phyloP scores from a whole-genome alignment of 768 basidiomycete genomes.

The Suillus spraguei region DNA sequence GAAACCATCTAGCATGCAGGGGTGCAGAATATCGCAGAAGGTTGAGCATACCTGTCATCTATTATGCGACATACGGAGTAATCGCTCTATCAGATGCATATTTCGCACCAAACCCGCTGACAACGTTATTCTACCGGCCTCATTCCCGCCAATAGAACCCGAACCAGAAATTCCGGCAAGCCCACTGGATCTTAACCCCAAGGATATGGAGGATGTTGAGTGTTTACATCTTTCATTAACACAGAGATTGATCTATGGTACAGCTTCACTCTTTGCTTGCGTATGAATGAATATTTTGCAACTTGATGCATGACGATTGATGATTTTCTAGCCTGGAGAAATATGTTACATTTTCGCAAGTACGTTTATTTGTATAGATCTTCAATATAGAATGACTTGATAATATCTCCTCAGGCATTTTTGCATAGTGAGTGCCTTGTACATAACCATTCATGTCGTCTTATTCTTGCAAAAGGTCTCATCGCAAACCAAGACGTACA shows the following conservation, averaged over 20 bases:
- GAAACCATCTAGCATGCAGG: slow-evolving; percentile 41
- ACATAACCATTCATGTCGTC: background rate
- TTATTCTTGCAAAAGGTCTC: slow-evolving; percentile 20
- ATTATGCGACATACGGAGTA: background rate
- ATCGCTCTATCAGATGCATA: slow-evolving; percentile 40
- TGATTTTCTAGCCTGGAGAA: slow-evolving; percentile 43
- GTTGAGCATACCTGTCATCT: slow-evolving; percentile 31
- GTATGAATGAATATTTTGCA: slow-evolving; percentile 36
- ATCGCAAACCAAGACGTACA: slow-evolving; percentile 25
- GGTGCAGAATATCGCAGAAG: slow-evolving; percentile 56
- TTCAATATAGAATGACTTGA: background rate
- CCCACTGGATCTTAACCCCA: slow-evolving; percentile 39
- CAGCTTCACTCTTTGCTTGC: slow-evolving; percentile 61
- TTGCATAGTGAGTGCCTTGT: slow-evolving; percentile 19
- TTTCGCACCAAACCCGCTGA: slow-evolving; percentile 42
- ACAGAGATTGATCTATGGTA: background rate
- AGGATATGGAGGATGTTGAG: slow-evolving; percentile 50
- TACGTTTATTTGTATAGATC: slow-evolving; percentile 1
- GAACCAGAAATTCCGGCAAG: slow-evolving; percentile 18
- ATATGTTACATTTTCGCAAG: slow-evolving; percentile 33
- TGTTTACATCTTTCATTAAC: background rate
- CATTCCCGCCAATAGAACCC: slow-evolving; percentile 46
- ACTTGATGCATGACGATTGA: slow-evolving; percentile 28
- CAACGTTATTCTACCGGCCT: slow-evolving; percentile 47
- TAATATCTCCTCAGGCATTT: slow-evolving; percentile 20